Evolutionary conservation across 2,329 filamentous ascomycete genomes (phyloP), one percentile per base, ranked within the genome.

Genomic region (Sporothrix brunneoviolacea): DNA sequence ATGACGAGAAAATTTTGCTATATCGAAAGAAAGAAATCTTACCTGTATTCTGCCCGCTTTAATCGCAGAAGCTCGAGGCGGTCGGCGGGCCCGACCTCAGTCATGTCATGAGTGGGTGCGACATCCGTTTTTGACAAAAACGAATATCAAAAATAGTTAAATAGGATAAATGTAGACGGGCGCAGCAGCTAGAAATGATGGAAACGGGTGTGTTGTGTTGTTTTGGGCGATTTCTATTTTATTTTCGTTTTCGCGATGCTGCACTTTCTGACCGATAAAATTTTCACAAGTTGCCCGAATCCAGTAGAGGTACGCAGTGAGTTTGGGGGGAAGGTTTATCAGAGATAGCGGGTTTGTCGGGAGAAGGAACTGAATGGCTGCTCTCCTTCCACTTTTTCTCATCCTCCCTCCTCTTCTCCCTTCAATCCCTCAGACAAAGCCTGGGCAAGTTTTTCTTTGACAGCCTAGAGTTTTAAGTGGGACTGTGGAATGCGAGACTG

Each of bases 51-150:
- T 70, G 72, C 73, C 69, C 73, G 76, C 72, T 80, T 83, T 65
- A 72, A 76, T 75, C 77, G 77, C 74, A 84, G 76, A 72, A 82
- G 76, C 73, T 74, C 78, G 70, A 75, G 75, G 71, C 78, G 74
- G 74, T 83, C 79, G 76, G 76, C 73, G 70, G 74, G 73, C 71
- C 74, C 78, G 75, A 82, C 80, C 79, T 83, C 79, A 80, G 74
- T 83, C 80, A 84, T 84, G 77, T 79, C 80, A 83, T 80, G 74
- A 69, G 73, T 74, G 70, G 73, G 70, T 68, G 77, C 79, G 78
- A 83, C 80, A 84, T 84, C 79, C 80, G 80, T 83, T 83, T 81
- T 73, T 64, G 64, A 69, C 62, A 65, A 74, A 81, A 83, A 80
- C 75, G 74, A 73, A 80, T 74, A 76, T 62, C 60, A 59, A 58